A percentile compares a stretch with the other conserved stretches of the same genome.
These are phyloP conservation scores for Mycoemilia scoparia DNA, from an alignment of 192 early-diverging fungal genomes.

Conservation along the genomic window DNA sequence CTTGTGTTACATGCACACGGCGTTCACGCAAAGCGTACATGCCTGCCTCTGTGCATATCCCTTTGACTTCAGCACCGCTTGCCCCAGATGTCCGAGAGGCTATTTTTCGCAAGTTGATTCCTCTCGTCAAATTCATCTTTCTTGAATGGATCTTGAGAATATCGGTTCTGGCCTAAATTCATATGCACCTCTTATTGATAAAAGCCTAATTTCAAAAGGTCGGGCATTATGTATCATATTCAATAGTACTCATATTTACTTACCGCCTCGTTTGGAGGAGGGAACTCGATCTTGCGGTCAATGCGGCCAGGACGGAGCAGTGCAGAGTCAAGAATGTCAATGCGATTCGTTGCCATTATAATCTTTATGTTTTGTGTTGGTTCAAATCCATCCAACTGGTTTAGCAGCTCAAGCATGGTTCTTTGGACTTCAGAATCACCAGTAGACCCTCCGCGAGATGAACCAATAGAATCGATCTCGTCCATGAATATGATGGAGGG, in stretches of 20 bases:
- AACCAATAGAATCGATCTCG: constrained; percentile 82
- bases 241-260: too few relatives aligned
- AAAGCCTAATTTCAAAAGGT: neutral
- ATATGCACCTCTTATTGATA: constrained; percentile 1
- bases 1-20: constrained; percentile 96
- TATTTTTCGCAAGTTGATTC: constrained; percentile 79
- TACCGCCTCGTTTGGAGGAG: constrained; percentile 68
- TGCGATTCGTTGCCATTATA: constrained; percentile 85
- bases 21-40: constrained; percentile 88
- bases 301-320: constrained; percentile 76
- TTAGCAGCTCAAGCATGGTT: constrained; percentile 78
- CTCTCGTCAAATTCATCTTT: constrained; percentile 79
- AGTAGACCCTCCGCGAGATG: constrained; percentile 60
- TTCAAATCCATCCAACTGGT: constrained; percentile 81
- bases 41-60: constrained; percentile 73
- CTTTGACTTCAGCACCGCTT: constrained; percentile 80
- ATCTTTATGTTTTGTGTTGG: constrained; percentile 85
- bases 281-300: constrained; percentile 83
- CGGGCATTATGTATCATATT: too few relatives aligned
- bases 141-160: constrained; percentile 83
- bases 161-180: constrained; percentile 61
- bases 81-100: constrained; percentile 71
- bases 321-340: constrained; percentile 78
- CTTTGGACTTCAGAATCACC: constrained; percentile 82
- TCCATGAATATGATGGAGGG: constrained; percentile 90